These are phyloP conservation scores for Rubia yunnanensis DNA, from an alignment of 257 asterid species.

Conservation along the genomic window DNA sequence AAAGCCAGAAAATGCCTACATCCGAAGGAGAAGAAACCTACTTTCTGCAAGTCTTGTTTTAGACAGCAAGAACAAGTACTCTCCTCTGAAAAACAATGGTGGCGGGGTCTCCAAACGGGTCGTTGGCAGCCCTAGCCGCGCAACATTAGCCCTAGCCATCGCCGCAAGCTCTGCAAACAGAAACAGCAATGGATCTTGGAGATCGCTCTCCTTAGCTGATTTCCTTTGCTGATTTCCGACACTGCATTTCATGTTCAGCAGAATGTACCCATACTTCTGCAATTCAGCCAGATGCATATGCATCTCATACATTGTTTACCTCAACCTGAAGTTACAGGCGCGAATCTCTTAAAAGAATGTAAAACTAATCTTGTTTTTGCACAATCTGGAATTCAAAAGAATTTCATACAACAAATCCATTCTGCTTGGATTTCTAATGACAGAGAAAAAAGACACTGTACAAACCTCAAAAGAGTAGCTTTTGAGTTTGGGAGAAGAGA, in stretches of 20 bases:
- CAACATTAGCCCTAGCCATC: conserved; percentile 43
- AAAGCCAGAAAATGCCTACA: conserved; percentile 55
- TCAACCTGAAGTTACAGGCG: too few species aligned
- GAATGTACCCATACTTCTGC: conserved; percentile 11
- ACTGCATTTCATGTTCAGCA: conserved; percentile 19
- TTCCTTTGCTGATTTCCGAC: conserved; percentile 55
- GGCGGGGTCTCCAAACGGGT: conserved; percentile 51
- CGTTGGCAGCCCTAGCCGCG: conserved; percentile 23
- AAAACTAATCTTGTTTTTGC: background rate
- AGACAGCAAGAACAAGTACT: conserved; percentile 32
- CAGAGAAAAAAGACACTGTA: conserved; percentile 17
- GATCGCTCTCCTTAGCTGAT: conserved; percentile 65
- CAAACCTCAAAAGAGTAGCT: conserved; percentile 37
- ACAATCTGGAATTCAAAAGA: background rate
- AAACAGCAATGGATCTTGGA: conserved; percentile 16
- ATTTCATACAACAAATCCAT: background rate
- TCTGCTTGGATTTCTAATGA: background rate
- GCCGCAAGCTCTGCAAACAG: conserved; percentile 27
- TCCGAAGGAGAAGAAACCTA: conserved; percentile 47
- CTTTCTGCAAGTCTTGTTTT: conserved; percentile 34
- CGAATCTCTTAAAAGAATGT: too few species aligned
- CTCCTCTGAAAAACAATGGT: conserved; percentile 31
- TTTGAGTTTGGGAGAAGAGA: background rate
- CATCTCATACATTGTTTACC: conserved; percentile 5
- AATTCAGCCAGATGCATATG: conserved; percentile 14